Evolutionary conservation across 1,284 basidiomycete species (phyloP), one percentile per base, ranked within the genome.

Genomic region (Irpex lacteus): DNA sequence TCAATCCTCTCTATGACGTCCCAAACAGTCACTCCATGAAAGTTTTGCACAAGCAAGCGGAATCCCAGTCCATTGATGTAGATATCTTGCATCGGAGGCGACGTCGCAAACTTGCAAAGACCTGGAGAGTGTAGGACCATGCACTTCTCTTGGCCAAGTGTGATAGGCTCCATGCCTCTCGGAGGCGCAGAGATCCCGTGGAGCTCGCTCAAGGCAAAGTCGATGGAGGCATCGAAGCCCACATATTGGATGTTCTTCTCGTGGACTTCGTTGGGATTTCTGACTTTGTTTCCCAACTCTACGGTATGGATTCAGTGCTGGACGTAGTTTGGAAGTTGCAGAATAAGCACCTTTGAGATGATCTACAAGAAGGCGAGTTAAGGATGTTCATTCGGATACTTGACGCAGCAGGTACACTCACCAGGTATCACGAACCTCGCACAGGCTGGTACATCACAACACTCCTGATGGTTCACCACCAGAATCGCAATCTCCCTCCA

Each of bases 401-500:
- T n/a, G n/a, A n/a, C 4, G 44, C 59, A 49, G 40, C 21, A 60
- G 7, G 21, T 9, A 21, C 26, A 60, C 59, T 18, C 49, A 60
- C 59, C 49, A 36, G 59, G 19, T 19, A 19, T 5, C 5, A 19
- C 13, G 36, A 19, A 60, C 44, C 11, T 11, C 5, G 15, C 19
- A n/a, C 59, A 60, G 32, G 32, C 36, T 1, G 44, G 11, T 11
- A 60, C 18, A 4, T 15, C 47, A 21, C 59, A 60, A 4, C 38
- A 21, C 18, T 60, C 32, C 6, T 19, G 21, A 49, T 60, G 59
- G 47, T 60, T 60, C 26, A 49, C 32, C 38, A 32, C 44, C 38
- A 60, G n/a, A 34, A 60, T 53, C 44, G 59, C 59, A 7, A 60
- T 5, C 19, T 60, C 59, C 11, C 59, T 44, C 47, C 59, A 60